Evolutionary conservation across 2,329 filamentous ascomycete species (phyloP), one percentile per base, ranked within the genome.

Genomic region (Penicillium sp.): DNA sequence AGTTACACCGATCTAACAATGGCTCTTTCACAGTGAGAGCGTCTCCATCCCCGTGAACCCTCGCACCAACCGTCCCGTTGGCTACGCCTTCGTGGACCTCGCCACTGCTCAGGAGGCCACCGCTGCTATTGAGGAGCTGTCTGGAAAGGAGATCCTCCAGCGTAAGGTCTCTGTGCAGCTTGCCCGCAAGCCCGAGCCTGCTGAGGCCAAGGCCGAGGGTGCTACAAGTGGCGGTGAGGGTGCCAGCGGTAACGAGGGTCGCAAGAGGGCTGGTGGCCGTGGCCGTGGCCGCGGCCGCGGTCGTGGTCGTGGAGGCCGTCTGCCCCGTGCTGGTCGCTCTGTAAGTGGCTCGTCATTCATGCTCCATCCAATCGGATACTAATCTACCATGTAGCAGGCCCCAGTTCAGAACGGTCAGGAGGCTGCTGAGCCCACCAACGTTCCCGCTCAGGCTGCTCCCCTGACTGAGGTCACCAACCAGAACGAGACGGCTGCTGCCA

Each of bases 41-140:
- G 91, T 91, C 73, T 97, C 93, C 64, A 98, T 98, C 75, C 93
- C 93, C 62, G 95, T 94, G 82, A 97, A 98, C 80, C 93, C 93
- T 70, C 91, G 93, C 74, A 98, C 91, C 75, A 91, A 89, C 75
- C 91, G 93, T 71, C 91, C 93, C 59, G 93, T 98, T 72, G 93
- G 93, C 69, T 98, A 97, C 74, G 93, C 93, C 69, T 98, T 98
- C 71, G 93, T 98, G 72, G 93, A 97, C 70, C 86, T 98, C 59
- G 94, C 88, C 55, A 96, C 91, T 58, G 88, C 91, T 53, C 83
- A 82, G 60, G 93, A 97, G 78, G 93, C 93, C 57, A 88, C 95
- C 76, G 88, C 89, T 72, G 93, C 93, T 68, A 97, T 98, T 65
- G 79, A 82, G 64, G 88, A 95, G 76, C 86, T 98, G 60, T 96